Base-by-base conservation (phyloP, 352 stramenopile genomes). In the Globisporangium barbulae region DNA sequence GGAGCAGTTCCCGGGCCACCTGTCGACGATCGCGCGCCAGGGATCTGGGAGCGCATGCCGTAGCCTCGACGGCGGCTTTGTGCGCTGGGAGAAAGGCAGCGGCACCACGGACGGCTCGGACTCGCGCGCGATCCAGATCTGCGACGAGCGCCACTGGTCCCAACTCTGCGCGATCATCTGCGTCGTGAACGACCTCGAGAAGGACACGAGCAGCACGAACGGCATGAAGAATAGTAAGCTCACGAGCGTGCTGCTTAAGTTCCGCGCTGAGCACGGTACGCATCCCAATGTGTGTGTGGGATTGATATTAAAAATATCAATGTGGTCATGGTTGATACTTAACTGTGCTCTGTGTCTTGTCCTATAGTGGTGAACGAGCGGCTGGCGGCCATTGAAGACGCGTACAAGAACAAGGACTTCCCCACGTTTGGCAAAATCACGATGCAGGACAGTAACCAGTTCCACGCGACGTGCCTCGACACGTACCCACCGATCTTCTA, bases 401-500 rank as follows among this genome's bases (percentile, higher is more conserved):
- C 96, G 0, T 98, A 96, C 67, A 69, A 85, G 31, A 73, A 65
- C 9, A 87, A 88, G 35, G 96, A 99, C 75, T 99, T 99, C 82
- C 74, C 79, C 55, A 75, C 79, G 4, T 99, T 99, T 75, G 97
- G 88, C 41, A 83, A 89, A 49, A 75, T 99, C n/a, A 99, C 96
- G 19, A 99, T 99, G 97, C 84, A 94, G 67, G 97, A 99, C 79
- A 96, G 86, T 63, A 99, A 99, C 81, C 94, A 99, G 70, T 99
- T 99, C 74, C 97, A 99, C 78, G 92, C 97, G 42, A 98, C 91
- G 35, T 99, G 97, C 71, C 80, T 99, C 12, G 97, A 99, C 76
- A 99, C 97, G 19, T 98, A 90, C 69, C 98, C 98, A 53, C 97
- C 98, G 7, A 99, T 99, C 65, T 98, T 98, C 73, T 99, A 99